phyloP scores from a whole-genome alignment of 306 rosid genomes.

The Malus asiatica region DNA sequence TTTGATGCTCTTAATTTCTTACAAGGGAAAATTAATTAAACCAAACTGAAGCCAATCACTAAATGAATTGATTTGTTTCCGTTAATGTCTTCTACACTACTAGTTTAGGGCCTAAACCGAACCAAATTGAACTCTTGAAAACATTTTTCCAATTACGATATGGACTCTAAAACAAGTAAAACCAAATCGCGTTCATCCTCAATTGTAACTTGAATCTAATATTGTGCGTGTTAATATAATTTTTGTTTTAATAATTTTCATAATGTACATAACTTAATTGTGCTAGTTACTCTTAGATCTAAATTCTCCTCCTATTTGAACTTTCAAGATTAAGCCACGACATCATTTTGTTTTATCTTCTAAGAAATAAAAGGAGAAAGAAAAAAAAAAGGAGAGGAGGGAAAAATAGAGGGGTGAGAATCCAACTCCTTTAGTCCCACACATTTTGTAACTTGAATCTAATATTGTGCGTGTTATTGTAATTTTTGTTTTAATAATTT shows the following conservation, averaged over 20 bases:
- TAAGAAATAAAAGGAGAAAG: no score
- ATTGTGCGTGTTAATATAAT: neutral
- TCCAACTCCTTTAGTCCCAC: neutral
- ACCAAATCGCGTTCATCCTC: no score
- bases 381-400: no score
- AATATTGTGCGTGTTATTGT: neutral
- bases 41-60: neutral
- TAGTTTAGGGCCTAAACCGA: neutral
- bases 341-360: no score
- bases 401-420: no score
- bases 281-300: no score
- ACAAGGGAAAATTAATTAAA: no score
- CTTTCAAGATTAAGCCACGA: no score
- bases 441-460: neutral
- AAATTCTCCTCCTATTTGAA: no score
- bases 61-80: neutral
- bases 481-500: no score
- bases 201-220: neutral
- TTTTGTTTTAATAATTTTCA: no score
- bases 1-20: neutral
- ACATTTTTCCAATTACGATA: neutral
- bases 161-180: neutral
- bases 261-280: no score
- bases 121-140: neutral
- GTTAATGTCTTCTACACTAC: neutral